Conservation (phyloP, 2,329 filamentous ascomycete genomes). For the Neospermospora avenae region DNA sequence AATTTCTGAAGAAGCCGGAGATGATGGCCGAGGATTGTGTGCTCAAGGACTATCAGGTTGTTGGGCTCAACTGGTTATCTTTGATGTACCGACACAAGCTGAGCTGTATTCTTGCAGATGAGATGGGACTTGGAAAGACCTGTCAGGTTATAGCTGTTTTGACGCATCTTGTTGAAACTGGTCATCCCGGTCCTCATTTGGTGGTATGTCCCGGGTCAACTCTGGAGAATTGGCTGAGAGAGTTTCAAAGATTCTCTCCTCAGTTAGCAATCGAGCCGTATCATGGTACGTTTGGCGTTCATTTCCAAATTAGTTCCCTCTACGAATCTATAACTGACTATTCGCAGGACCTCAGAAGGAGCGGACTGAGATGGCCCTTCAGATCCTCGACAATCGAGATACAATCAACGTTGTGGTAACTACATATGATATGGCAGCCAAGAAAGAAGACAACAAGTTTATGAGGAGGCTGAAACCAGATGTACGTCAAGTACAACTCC, state of each 20-base stretch:
- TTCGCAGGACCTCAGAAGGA: slow-evolving; percentile 59
- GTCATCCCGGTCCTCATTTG: slow-evolving; percentile 68
- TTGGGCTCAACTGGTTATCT: slow-evolving; percentile 92
- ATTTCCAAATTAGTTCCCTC: too few relatives aligned
- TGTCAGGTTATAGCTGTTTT: slow-evolving; percentile 94
- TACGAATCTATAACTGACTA: slow-evolving; percentile 3
- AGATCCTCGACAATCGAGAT: slow-evolving; percentile 60
- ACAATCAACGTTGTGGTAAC: slow-evolving; percentile 70
- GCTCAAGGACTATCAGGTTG: slow-evolving; percentile 91
- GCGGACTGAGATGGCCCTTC: slow-evolving; percentile 63
- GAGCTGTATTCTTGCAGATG: slow-evolving; percentile 90
- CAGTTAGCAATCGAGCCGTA: slow-evolving; percentile 68
- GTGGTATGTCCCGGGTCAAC: slow-evolving; percentile 92
- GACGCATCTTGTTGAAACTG: slow-evolving; percentile 72
- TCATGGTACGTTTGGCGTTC: slow-evolving; percentile 42
- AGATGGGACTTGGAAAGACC: slow-evolving; percentile 97
- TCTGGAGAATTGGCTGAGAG: slow-evolving; percentile 90
- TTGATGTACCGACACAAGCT: slow-evolving; percentile 76
- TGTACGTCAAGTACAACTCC: slow-evolving; percentile 33
- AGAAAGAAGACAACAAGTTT: slow-evolving; percentile 59
- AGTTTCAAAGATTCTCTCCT: slow-evolving; percentile 86
- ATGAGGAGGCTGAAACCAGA: slow-evolving; percentile 54
- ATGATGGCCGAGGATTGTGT: slow-evolving; percentile 73
- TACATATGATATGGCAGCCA: slow-evolving; percentile 63
- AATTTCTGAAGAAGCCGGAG: slow-evolving; percentile 55